Conservation (phyloP, 768 basidiomycete genomes). For the Mrakia blollopis region DNA sequence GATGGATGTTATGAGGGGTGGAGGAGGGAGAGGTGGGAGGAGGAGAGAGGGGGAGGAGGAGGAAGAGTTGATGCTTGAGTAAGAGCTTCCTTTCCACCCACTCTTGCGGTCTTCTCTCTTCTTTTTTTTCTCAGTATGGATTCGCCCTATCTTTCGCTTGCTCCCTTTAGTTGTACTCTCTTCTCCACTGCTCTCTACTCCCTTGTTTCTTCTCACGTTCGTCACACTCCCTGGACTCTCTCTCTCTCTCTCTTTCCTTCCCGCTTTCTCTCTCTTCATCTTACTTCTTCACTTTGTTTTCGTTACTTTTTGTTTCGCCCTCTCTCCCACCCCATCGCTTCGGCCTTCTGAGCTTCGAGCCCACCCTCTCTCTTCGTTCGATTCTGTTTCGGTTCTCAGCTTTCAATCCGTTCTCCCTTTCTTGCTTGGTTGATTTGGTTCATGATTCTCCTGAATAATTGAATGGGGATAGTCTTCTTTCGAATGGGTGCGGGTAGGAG, state of each 20-base stretch:
- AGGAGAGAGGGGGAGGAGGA: background rate
- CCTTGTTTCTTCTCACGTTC: background rate
- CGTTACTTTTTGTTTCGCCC: background rate
- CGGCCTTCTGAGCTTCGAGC: too few relatives aligned
- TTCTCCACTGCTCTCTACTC: background rate
- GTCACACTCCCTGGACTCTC: background rate
- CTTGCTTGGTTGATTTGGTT: too few relatives aligned
- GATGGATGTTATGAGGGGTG: background rate
- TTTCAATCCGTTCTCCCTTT: too few relatives aligned
- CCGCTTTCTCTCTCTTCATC: background rate
- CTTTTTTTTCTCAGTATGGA: background rate
- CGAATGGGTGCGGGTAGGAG: too few relatives aligned
- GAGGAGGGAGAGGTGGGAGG: background rate
- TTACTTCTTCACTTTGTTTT: background rate
- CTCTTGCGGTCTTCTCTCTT: background rate
- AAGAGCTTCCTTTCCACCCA: too few relatives aligned
- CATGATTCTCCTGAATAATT: too few relatives aligned
- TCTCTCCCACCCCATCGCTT: too few relatives aligned
- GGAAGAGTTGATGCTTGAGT: constrained; percentile 1
- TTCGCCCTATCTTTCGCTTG: background rate
- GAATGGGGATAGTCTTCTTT: too few relatives aligned
- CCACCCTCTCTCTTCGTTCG: too few relatives aligned
- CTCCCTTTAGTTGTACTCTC: background rate
- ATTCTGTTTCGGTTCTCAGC: too few relatives aligned
- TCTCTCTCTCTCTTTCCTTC: background rate